Base-by-base conservation (phyloP, 331 rosid species). In the Spiraea crenata region DNA sequence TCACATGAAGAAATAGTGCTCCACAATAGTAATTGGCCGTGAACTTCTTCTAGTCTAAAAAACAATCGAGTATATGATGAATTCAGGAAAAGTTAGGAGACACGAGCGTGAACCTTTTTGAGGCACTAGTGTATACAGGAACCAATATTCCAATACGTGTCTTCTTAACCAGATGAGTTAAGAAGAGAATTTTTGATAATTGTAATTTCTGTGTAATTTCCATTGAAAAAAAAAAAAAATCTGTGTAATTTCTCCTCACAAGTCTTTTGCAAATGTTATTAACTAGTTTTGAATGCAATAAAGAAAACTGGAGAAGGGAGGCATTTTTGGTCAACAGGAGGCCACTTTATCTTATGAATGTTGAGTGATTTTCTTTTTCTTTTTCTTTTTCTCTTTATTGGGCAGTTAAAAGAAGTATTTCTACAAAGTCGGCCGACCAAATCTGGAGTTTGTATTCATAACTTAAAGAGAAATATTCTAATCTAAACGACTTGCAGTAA, bases 1-100 rank as follows among this genome's bases (percentile, higher is more conserved):
- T 84, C 93, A 88, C 83, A 76, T 78, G 84, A 25, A 25, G 66
- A 78, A 81, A 84, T 39, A 88, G 85, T 84, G 59, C 9, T 69
- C 10, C 37, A 57, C 19, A 17, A 19, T 40, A 20, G 12, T 4
- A 41, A 38, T 62, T 15, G 75, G 71, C 77, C 85, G 88, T 85
- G 90, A 89, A 71, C 73, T 65, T 63, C 69, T 71, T 57, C 51
- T 59, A 72, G 67, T 80, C 83, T 85, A 80, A 82, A 67, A 25
- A 70, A 40, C 45, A 69, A 79, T 77, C 34, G 78, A 85, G 12
- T 67, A 83, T 73, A 81, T 76, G 86, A 72, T 76, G 86, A 72
- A 49, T 35, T 69, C 63, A 71, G 31, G 76, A 65, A 74, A 68
- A 72, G 9, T 6, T 42, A 10, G 46, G 46, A 42, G 31, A 25